Evolutionary conservation across 768 basidiomycete species (phyloP), one percentile per base, ranked within the genome.

Genomic region (Termitomyces sp.): DNA sequence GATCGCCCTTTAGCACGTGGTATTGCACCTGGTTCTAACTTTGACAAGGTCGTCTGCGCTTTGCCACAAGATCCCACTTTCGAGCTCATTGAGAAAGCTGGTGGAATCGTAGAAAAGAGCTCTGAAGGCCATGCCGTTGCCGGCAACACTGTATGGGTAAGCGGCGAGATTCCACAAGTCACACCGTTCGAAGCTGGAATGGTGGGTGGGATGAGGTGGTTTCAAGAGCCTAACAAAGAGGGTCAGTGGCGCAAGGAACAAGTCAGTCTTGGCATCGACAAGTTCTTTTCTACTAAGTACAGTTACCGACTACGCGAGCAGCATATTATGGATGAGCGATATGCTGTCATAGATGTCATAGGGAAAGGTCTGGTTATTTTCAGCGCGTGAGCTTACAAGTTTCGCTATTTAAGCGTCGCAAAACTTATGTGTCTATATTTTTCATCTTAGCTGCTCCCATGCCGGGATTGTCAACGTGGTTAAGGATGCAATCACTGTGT

Each of bases 391-490:
- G 89, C 32, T 20, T 23, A 46, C 27, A 36, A 36, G 9, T 32
- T 3, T 7, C 23, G 16, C 16, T 35, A 9, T 12, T n/a, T n/a
- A n/a, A n/a, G n/a, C n/a, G n/a, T n/a, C n/a, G 33, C n/a, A 29
- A 3, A 23, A 16, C 5, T n/a, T 35, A 11, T 23, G 22, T n/a
- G 33, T 47, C 35, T 35, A 48, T 35, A 25, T 5, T 6, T n/a
- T 35, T 25, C 18, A 33, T 31, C 15, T n/a, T 58, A 77, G 76
- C 12, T 77, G 75, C 54, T 77, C 76, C 6, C 91, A 93, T 70
- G 91, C 91, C 3, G 91, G 91, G 0, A 91, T 93, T 52, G 85
- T 89, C 41, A 94, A 94, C 58, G 91, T 94, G 25, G 73, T 89
- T 52, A 84, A 77, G 59, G 84, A 91, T 62, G 91, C 88, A 1